Evolutionary conservation across 1,139 yeast species (phyloP).

Genomic region (Hyphopichia pseudoburtonii): DNA sequence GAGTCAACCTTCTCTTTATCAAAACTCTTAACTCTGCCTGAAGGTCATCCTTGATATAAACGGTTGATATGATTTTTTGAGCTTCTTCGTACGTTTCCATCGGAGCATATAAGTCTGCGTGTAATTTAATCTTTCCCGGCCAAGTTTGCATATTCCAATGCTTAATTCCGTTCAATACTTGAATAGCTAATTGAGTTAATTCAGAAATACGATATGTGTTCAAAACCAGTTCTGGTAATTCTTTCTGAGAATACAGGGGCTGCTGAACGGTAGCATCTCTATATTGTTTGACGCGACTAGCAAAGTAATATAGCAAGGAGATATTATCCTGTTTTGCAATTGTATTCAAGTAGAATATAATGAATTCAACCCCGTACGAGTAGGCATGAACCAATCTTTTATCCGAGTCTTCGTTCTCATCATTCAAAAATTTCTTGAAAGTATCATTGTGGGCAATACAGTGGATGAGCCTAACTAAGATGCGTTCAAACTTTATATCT

Average conservation of each 20-base stretch:
- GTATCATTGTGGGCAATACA: conserved; percentile 76
- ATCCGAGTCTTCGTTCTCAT: conserved; percentile 13
- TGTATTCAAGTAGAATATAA: conserved; percentile 58
- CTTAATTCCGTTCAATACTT: conserved; percentile 55
- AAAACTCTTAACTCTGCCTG: conserved; percentile 27
- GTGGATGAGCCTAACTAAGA: conserved; percentile 68
- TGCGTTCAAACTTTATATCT: conserved; percentile 57
- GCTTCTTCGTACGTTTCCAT: conserved; percentile 49
- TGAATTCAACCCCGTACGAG: conserved; percentile 55
- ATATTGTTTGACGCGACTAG: conserved; percentile 79
- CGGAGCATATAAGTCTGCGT: conserved; percentile 63
- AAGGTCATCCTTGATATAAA: conserved; percentile 49
- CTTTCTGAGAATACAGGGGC: conserved; percentile 28
- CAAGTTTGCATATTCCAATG: conserved; percentile 76
- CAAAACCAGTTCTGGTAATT: conserved; percentile 24
- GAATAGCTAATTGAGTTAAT: conserved; percentile 64
- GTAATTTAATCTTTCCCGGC: conserved; percentile 74
- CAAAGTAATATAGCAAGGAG: conserved; percentile 70
- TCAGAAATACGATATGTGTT: conserved; percentile 71
- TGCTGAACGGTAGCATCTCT: conserved; percentile 54
- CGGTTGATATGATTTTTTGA: conserved; percentile 42
- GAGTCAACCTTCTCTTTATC: conserved; percentile 25
- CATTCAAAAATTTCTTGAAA: conserved; percentile 27
- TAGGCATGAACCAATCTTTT: conserved; percentile 36
- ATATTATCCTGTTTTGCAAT: conserved; percentile 68